Conservation (phyloP, 2,329 filamentous ascomycete species). For the Domatiomyces catenatus region DNA sequence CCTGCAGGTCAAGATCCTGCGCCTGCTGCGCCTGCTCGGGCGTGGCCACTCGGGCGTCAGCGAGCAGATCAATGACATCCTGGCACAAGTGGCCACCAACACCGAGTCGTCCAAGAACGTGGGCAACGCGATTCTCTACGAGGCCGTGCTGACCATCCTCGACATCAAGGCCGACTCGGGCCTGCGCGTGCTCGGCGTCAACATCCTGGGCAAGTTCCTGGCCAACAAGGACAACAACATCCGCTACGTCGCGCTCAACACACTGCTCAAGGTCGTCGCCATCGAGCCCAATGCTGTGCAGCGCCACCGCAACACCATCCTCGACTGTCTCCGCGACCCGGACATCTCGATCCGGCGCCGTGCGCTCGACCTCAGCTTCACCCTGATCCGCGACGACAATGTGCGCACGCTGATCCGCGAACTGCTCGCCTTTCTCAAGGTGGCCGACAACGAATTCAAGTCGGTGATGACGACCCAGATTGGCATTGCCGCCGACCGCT, state of each 20-base stretch:
- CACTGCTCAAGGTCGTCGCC: conserved; percentile 91
- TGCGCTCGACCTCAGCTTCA: conserved; percentile 95
- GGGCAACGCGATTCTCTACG: conserved; percentile 94
- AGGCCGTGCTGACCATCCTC: conserved; percentile 89
- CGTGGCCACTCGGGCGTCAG: conserved; percentile 75
- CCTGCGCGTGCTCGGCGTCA: conserved; percentile 83
- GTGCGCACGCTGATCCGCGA: conserved; percentile 87
- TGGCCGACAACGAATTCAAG: conserved; percentile 97
- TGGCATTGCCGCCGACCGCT: conserved; percentile 88
- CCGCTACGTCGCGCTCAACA: conserved; percentile 93
- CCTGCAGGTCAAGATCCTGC: conserved; percentile 88
- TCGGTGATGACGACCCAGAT: conserved; percentile 97
- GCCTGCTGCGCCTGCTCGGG: conserved; percentile 69
- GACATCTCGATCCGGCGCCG: conserved; percentile 94
- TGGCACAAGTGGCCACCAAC: conserved; percentile 94
- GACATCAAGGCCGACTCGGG: conserved; percentile 97
- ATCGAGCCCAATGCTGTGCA: conserved; percentile 97
- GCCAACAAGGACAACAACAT: conserved; percentile 99
- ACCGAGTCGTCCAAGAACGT: conserved; percentile 98
- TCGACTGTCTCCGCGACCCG: conserved; percentile 89
- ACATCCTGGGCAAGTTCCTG: conserved; percentile 94
- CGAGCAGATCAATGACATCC: conserved; percentile 95
- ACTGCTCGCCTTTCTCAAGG: conserved; percentile 84
- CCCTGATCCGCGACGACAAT: conserved; percentile 91
- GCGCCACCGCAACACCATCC: conserved; percentile 87